Percentiles rank a stretch among this genome's conserved stretches.
Conservation (phyloP, 139 green algal genomes). For the Chlamydomonas incerta region DNA sequence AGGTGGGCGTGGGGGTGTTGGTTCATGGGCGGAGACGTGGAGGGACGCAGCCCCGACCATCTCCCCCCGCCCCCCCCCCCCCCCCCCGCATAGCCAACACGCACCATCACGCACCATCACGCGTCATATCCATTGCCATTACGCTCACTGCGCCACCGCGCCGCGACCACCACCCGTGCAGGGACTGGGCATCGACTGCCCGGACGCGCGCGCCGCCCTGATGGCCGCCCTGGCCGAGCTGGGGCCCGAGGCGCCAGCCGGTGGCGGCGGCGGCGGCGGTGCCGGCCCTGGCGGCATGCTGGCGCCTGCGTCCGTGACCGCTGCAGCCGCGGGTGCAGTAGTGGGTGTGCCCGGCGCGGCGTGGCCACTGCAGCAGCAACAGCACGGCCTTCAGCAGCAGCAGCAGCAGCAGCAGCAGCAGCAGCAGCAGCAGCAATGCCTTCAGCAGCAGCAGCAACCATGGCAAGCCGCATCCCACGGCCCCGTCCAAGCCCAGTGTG, state of each 20-base stretch:
- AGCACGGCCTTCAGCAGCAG: slow-evolving; percentile 29
- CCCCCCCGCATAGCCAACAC: no score
- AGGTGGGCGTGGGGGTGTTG: neutral
- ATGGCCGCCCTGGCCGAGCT: slow-evolving; percentile 28
- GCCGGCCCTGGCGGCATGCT: neutral
- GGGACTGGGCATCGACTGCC: slow-evolving; percentile 43
- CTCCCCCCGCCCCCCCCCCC: neutral
- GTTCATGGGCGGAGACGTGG: neutral
- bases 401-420: neutral
- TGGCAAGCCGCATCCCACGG: neutral
- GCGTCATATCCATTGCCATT: neutral
- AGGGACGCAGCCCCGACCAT: neutral
- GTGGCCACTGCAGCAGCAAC: neutral
- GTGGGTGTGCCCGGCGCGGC: neutral
- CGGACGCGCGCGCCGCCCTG: slow-evolving; percentile 1
- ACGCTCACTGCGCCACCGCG: no score
- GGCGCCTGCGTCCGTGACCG: no score
- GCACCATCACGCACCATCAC: neutral
- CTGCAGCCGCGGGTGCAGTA: no score
- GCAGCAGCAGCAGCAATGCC: neutral
- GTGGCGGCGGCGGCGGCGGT: neutral
- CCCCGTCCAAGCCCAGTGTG: no score
- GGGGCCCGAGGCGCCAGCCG: neutral
- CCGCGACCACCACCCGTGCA: neutral
- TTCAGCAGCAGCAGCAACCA: neutral